Percentiles rank a stretch among this genome's conserved stretches.
Evolutionary conservation across 192 early-diverging fungal species (phyloP).

Genomic region (Linnemannia elongata): DNA sequence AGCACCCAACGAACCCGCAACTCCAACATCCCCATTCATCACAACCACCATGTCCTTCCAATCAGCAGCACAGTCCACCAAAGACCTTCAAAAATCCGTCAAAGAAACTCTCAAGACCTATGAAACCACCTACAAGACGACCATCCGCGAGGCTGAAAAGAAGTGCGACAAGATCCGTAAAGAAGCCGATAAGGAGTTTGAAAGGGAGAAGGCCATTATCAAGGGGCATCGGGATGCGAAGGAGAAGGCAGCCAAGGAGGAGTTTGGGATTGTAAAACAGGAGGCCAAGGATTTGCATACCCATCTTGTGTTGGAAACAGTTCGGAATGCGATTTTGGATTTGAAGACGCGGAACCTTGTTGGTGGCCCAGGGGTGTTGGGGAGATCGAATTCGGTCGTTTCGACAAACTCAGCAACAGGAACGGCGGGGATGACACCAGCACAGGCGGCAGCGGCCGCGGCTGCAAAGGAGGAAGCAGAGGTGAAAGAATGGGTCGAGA

Average conservation of each 20-base stretch:
- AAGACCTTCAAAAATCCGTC: neutral
- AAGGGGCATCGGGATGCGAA: constrained; percentile 22
- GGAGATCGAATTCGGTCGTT: neutral
- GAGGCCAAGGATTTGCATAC: constrained; percentile 35
- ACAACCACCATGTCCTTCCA: neutral
- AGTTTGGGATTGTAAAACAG: constrained; percentile 17
- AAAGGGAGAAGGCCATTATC: constrained; percentile 21
- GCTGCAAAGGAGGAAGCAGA: constrained; percentile 35
- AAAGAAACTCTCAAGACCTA: constrained; percentile 10
- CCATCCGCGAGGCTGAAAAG: constrained; percentile 43
- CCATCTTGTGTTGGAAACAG: constrained; percentile 25
- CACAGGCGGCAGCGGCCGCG: neutral
- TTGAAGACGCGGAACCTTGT: constrained; percentile 31
- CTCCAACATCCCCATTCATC: neutral
- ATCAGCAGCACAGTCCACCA: neutral
- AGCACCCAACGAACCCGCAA: neutral
- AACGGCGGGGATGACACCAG: neutral
- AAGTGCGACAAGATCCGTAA: constrained; percentile 22
- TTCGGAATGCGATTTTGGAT: constrained; percentile 38
- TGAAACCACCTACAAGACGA: constrained; percentile 31
- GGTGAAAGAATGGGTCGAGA: constrained; percentile 51
- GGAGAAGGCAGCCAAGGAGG: constrained; percentile 45
- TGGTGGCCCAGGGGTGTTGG: neutral
- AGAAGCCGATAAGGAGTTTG: constrained; percentile 41
- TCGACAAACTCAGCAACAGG: neutral